Conservation (phyloP, 2,329 filamentous ascomycete genomes). For the Penicillium sp. region DNA sequence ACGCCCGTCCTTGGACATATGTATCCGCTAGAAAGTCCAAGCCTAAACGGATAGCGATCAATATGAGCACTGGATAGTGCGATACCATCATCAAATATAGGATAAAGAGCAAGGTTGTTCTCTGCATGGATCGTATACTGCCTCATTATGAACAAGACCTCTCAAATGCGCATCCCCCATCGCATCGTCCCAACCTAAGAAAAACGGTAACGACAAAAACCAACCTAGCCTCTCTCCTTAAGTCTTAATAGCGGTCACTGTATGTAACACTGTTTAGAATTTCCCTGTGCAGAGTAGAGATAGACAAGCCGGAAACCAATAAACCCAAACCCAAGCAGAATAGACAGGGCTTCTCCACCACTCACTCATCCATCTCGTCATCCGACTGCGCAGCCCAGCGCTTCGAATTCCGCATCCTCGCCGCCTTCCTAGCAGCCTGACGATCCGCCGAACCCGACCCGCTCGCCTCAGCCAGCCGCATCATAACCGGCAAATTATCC, state of each 20-base stretch:
- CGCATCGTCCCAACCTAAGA: neutral
- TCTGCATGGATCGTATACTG: neutral
- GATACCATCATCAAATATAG: too few species aligned
- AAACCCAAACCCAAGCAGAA: neutral
- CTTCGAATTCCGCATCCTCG: conserved; percentile 30
- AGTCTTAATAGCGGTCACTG: neutral
- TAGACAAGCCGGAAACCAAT: neutral
- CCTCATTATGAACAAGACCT: neutral
- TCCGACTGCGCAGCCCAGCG: conserved; percentile 36
- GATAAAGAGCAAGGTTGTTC: neutral
- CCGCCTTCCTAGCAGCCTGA: conserved; percentile 28
- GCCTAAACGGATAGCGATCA: too few species aligned
- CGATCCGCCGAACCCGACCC: conserved; percentile 27
- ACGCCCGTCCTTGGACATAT: too few species aligned
- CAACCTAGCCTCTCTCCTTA: neutral
- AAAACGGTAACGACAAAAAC: neutral
- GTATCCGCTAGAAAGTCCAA: too few species aligned
- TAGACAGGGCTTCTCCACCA: neutral
- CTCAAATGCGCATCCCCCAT: neutral
- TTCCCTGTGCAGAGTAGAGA: neutral
- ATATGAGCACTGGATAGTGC: too few species aligned
- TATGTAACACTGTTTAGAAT: neutral
- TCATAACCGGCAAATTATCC: conserved; percentile 57
- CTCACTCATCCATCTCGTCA: conserved; percentile 23
- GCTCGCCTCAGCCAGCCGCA: conserved; percentile 29